A percentile compares a stretch with the other conserved stretches of the same genome.
Evolutionary conservation across 306 rosid genomes (phyloP).

Genomic region (Acacia melanoxylon): DNA sequence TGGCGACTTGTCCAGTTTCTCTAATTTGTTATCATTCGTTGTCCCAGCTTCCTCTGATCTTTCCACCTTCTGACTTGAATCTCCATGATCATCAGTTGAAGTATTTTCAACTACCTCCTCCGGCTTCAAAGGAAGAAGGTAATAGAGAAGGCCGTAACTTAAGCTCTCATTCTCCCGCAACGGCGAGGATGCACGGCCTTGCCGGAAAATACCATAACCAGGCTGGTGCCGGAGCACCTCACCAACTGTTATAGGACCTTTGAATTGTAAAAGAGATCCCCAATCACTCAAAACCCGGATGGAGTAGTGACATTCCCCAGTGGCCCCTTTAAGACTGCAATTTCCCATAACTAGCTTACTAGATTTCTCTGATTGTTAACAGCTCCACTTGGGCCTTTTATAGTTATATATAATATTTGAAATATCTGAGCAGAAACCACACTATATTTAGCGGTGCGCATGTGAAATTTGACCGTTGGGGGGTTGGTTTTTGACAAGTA

Average conservation of each 20-base stretch:
- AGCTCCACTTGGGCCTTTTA: neutral
- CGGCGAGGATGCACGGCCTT: constrained; percentile 48
- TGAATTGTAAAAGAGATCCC: constrained; percentile 58
- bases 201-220: constrained; percentile 56
- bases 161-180: constrained; percentile 44
- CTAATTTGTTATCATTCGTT: neutral
- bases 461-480: constrained; percentile 72
- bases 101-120: neutral
- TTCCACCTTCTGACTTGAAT: neutral
- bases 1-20: neutral
- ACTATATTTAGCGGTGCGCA: constrained; percentile 44
- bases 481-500: constrained; percentile 27
- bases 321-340: constrained; percentile 55
- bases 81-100: neutral
- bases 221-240: constrained; percentile 53
- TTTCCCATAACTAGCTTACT: constrained; percentile 60
- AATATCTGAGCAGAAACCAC: constrained; percentile 26
- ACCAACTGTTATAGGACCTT: constrained; percentile 55
- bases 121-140: constrained; percentile 56
- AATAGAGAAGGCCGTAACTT: constrained; percentile 51
- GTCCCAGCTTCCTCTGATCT: neutral
- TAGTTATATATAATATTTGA: constrained; percentile 31
- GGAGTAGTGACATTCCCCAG: constrained; percentile 51
- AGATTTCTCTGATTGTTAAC: constrained; percentile 3
- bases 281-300: constrained; percentile 59